These are phyloP conservation scores for Echinochloa phyllopogon DNA, from an alignment of 176 grass and related monocot genomes.

Conservation along the genomic window DNA sequence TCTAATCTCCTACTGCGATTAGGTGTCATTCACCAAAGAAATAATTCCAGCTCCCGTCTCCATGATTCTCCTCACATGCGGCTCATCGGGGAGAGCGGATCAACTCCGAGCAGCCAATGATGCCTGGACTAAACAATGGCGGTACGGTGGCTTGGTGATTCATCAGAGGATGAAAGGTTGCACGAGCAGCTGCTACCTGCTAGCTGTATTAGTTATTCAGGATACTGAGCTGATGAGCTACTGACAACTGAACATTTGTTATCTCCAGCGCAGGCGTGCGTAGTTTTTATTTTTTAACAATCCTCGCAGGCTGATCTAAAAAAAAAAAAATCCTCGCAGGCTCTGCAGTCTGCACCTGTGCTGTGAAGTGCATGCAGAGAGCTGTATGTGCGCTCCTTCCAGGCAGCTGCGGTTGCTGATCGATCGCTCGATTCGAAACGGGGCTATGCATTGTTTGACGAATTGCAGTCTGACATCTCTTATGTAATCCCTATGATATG, in stretches of 20 bases:
- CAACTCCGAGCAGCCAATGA: constrained; percentile 18
- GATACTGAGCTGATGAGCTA: background rate
- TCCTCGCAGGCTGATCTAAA: constrained; percentile 9
- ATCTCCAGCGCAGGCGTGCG: background rate
- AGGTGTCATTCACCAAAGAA: constrained; percentile 46
- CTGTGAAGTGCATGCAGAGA: background rate
- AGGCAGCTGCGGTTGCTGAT: constrained; percentile 38
- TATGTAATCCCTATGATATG: background rate
- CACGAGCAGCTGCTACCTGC: constrained; percentile 30
- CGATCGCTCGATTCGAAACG: constrained; percentile 18
- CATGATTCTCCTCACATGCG: constrained; percentile 58
- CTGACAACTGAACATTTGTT: constrained; percentile 13
- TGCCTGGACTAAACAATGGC: constrained; percentile 44
- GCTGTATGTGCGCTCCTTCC: constrained; percentile 26
- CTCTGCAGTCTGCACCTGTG: constrained; percentile 22
- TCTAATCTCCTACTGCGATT: constrained; percentile 43
- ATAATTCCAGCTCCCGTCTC: constrained; percentile 34
- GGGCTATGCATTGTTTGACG: constrained; percentile 11
- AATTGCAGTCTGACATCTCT: background rate
- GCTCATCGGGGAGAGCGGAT: constrained; percentile 45
- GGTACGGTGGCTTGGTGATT: constrained; percentile 7
- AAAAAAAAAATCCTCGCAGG: constrained; percentile 3
- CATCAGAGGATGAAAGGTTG: constrained; percentile 36
- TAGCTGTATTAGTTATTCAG: background rate
- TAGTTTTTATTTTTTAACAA: background rate